Percentiles rank a stretch among this genome's conserved stretches.
Conservation (phyloP, 2,329 filamentous ascomycete species). For the Claviceps purpurea region DNA sequence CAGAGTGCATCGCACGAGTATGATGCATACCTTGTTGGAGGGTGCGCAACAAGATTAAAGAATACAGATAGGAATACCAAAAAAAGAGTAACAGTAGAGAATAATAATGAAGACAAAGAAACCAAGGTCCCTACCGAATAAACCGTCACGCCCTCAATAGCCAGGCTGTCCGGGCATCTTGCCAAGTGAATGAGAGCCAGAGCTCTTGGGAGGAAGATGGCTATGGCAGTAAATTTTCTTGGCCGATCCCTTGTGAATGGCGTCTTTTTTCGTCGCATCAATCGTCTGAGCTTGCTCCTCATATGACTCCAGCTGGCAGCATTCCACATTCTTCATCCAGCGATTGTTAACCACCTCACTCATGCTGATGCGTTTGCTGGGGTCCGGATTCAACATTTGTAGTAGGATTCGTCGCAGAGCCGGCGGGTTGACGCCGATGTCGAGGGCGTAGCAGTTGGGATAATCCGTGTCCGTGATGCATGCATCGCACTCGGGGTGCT, state of each 20-base stretch:
- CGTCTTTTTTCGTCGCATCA: conserved; percentile 45
- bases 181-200: conserved; percentile 34
- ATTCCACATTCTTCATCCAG: conserved; percentile 65
- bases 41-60: too few species aligned
- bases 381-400: conserved; percentile 73
- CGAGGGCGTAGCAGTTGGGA: conserved; percentile 51
- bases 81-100: not conserved
- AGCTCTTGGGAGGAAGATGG: conserved; percentile 36
- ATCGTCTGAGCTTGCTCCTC: conserved; percentile 49
- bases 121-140: too few species aligned
- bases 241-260: conserved; percentile 24
- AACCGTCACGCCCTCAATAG: conserved; percentile 22
- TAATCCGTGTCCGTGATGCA: conserved; percentile 44
- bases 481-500: conserved; percentile 29
- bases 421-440: conserved; percentile 50
- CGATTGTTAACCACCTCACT: conserved; percentile 53
- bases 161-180: conserved; percentile 44
- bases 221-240: conserved; percentile 46
- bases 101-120: too few species aligned
- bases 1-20: too few species aligned
- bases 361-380: conserved; percentile 56
- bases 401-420: conserved; percentile 58
- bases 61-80: not conserved
- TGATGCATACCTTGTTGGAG: too few species aligned
- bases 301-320: conserved; percentile 61